Base-by-base conservation (phyloP, 805 yeast genomes). In the Tetrapisispora taiwanensis region DNA sequence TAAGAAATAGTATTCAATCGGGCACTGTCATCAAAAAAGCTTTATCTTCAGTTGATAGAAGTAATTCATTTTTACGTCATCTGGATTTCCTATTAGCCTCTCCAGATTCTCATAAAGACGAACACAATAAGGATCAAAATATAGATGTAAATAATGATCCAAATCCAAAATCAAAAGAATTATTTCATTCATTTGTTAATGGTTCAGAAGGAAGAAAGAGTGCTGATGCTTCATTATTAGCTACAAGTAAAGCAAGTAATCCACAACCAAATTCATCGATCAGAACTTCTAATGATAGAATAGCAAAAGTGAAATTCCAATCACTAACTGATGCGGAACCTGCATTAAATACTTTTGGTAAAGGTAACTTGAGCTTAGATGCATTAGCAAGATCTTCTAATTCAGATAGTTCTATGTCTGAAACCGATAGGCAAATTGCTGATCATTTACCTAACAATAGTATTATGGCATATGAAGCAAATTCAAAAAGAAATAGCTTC, bases 291-390 rank as follows among this genome's bases (percentile, higher is more conserved):
- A 15, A 37, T 18, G 40, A 37, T 19, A 39, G 44, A 10, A 43
- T 53, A 4, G 52, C 52, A 28, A 58, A 53, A 35, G 63, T 59
- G 5, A 55, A 58, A 41, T 59, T 60, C 34, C 52, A 57, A 44
- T 53, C 52, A 65, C 69, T 56, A 2, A 22, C 39, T 4, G 20
- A 20, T 28, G 26, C 26, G 8, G 37, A 14, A 52, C 72, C 76
- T 4, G 75, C 78, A 0, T 55, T 77, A 13, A 66, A 72, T 26
- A 69, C 81, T 0, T 54, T 78, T 53, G 84, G 84, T 4, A 65
- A 65, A 38, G 84, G 84, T 2, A 72, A 74, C 45, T 61, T 78
- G 33, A 65, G 70, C 0, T 58, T 74, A 24, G 70, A 66, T 39
- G 69, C 54, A 7, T 51, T 64, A 28, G 54, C 48, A 1, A 49